These are phyloP conservation scores for Phytophthora sojae DNA, from an alignment of 352 stramenopile genomes.

Conservation along the genomic window DNA sequence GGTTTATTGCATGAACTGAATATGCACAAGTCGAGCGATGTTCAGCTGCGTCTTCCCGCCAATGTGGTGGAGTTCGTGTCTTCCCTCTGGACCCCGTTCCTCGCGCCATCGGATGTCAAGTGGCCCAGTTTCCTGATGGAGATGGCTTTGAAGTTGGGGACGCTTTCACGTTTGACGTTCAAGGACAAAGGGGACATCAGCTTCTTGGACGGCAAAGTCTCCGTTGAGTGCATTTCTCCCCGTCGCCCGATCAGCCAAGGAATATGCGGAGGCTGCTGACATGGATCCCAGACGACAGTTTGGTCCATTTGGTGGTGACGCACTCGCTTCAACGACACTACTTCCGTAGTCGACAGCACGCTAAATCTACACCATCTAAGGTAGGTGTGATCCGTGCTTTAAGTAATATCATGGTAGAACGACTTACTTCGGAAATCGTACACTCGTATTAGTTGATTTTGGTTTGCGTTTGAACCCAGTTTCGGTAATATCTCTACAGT, in stretches of 20 bases:
- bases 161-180: neutral
- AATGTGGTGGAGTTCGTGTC: neutral
- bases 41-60: neutral
- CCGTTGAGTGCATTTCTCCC: neutral
- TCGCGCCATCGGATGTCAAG: neutral
- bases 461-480: too few species aligned
- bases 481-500: too few species aligned
- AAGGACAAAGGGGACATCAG: neutral
- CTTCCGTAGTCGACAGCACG: neutral
- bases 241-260: neutral
- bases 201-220: slow-evolving; percentile 4
- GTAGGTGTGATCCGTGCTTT: too few species aligned
- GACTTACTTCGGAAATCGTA: too few species aligned
- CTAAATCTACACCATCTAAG: too few species aligned
- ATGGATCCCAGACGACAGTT: neutral
- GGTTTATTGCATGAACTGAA: neutral
- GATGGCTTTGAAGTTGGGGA: neutral
- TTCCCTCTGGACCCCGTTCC: neutral
- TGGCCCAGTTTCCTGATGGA: slow-evolving; percentile 1
- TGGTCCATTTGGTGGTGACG: neutral
- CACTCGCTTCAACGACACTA: neutral
- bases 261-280: neutral
- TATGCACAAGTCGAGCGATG: neutral
- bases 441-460: too few species aligned
- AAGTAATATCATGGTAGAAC: too few species aligned